Evolutionary conservation across 2,329 filamentous ascomycete genomes (phyloP).

Genomic region (Dendryphion nanum): DNA sequence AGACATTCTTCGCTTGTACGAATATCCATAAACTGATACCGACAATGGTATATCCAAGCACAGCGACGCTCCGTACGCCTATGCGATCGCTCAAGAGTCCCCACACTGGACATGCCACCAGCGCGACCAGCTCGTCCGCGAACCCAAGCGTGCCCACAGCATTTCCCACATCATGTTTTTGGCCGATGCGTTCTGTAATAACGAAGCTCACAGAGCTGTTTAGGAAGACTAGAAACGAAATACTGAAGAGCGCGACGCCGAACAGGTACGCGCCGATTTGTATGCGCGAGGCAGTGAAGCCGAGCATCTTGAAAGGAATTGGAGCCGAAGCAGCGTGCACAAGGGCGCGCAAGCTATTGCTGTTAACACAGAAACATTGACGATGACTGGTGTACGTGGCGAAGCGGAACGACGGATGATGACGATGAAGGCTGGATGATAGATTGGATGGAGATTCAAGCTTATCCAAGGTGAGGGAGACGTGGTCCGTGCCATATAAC

Average conservation of each 20-base stretch:
- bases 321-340: conserved; percentile 15
- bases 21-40: conserved; percentile 74
- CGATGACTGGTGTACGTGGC: too few species aligned
- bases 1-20: conserved; percentile 83
- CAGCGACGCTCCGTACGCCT: conserved; percentile 64
- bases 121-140: conserved; percentile 76
- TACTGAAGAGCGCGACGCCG: conserved; percentile 80
- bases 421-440: too few species aligned
- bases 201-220: conserved; percentile 84
- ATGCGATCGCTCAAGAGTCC: conserved; percentile 74
- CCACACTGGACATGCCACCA: conserved; percentile 79
- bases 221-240: conserved; percentile 85
- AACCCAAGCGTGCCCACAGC: conserved; percentile 83
- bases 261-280: conserved; percentile 72
- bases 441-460: too few species aligned
- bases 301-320: conserved; percentile 27
- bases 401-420: too few species aligned
- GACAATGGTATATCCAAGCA: conserved; percentile 79
- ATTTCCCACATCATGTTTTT: conserved; percentile 71
- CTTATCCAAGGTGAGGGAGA: too few species aligned
- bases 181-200: conserved; percentile 76
- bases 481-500: too few species aligned
- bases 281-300: conserved; percentile 56
- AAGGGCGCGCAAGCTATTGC: conserved; percentile 10
- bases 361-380: conserved; percentile 3